Base-by-base conservation (phyloP, 169 alveolate species). In the Cryptosporidium xiaoi region DNA sequence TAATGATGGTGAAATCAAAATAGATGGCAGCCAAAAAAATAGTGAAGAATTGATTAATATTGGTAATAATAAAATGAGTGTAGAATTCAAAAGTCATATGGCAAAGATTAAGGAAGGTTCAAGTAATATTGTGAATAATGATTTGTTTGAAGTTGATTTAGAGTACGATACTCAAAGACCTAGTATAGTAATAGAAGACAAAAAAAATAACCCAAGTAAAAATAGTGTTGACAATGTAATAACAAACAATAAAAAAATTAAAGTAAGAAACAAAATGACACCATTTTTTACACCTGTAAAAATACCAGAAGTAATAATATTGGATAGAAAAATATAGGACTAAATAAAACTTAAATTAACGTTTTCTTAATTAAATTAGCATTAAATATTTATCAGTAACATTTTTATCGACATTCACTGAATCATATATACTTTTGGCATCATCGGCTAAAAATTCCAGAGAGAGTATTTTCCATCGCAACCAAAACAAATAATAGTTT, bases 241-340 rank as follows among this genome's bases (percentile, higher is more conserved):
- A 15, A 40, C 10, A 40, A 40, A 8, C 4, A 40, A 40, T 40
- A 40, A 8, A 40, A 0, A 40, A 40, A 40, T 40, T 40, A 77
- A 48, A 27, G 40, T 48, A 18, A 60, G 34, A 29, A 77, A 62
- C 16, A 77, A 46, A 15, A 77, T 16, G 50, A 77, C 87, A 34
- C 84, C 84, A 1, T 77, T 77, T 27, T 77, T 77, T 77, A 77
- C 71, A 10, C 87, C 87, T 1, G 87, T 77, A n/a, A 77, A 77
- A 27, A 77, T 60, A 29, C 87, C 87, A 20, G 77, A 60, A 48
- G 87, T 77, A n/a, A 77, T 77, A 16, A 77, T 77, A 34, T 24
- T 77, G 51, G 87, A 77, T 44, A 53, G 87, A 6, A 77, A 77
- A 62, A 13, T 77, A 18, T 51, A 31, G n/a, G 46, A 16, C 24